Base-by-base conservation (phyloP, 2,329 filamentous ascomycete species). In the Fusarium citri region DNA sequence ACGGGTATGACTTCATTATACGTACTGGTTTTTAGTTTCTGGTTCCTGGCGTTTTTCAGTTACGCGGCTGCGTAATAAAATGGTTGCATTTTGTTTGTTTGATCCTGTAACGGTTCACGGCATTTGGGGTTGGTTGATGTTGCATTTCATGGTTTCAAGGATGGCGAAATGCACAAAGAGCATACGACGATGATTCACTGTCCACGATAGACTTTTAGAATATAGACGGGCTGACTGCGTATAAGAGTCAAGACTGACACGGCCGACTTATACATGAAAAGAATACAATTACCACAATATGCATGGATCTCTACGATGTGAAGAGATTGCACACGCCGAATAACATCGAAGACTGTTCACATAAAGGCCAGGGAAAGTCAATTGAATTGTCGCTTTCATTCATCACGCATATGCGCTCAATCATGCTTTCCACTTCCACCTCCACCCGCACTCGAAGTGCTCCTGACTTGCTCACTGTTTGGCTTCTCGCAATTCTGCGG, bases 381-480 rank as follows among this genome's bases (percentile, higher is more conserved):
- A 66, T 54, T 56, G 56, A 72, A 73, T 51, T 66, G 56, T 66
- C 63, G 62, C 65, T 75, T 66, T 71, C 62, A 74, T 74, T 74
- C 73, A 69, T 75, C 65, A 71, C 59, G 70, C 70, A 73, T 70
- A 59, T 51, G 64, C 56, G 64, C 55, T 64, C 57, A 68, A 68
- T 68, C 56, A 58, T 60, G 49, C 37, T 46, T 50, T 61, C 64
- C 55, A 30, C 43, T 37, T 37, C 34, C 54, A 49, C 55, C 48
- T 51, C 47, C 31, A 45, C 23, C 18, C 11, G 16, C 31, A 42
- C 34, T 53, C 49, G 49, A 53, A 53, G 22, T 40, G 37, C 47
- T 26, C 26, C 49, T 41, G 25, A 46, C 26, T 55, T 41, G 47
- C 34, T 48, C 51, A 46, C 47, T 51, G 30, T 41, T 28, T 59